Percentiles rank a stretch among this genome's conserved stretches.
These are phyloP conservation scores for Tilletia caries DNA, from an alignment of 1,284 basidiomycete species.

Conservation along the genomic window DNA sequence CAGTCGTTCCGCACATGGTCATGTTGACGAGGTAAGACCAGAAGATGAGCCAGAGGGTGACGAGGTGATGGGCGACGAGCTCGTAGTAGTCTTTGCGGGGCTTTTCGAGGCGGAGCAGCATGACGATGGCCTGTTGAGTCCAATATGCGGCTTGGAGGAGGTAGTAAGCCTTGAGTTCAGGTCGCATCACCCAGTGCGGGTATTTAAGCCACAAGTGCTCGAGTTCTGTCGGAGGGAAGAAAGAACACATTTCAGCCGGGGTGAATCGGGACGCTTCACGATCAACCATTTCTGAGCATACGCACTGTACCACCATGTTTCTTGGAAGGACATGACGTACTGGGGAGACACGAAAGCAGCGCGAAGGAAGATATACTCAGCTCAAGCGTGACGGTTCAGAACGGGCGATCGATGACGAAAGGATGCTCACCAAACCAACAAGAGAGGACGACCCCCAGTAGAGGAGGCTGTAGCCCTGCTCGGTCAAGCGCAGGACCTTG, in stretches of 20 bases:
- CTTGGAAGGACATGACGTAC: slow-evolving; percentile 80
- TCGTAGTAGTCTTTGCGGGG: slow-evolving; percentile 87
- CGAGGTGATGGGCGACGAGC: slow-evolving; percentile 76
- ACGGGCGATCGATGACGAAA: background rate
- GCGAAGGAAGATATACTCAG: slow-evolving; percentile 57
- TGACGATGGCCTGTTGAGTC: slow-evolving; percentile 86
- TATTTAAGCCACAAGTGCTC: slow-evolving; percentile 52
- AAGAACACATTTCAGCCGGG: background rate
- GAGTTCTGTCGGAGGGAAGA: slow-evolving; percentile 21
- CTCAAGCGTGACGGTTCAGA: too few species aligned
- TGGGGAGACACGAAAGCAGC: slow-evolving; percentile 43
- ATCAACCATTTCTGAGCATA: background rate
- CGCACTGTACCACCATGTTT: slow-evolving; percentile 76
- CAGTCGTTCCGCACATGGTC: slow-evolving; percentile 84
- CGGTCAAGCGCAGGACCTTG: slow-evolving; percentile 46
- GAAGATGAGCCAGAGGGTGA: slow-evolving; percentile 93
- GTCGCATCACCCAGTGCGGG: slow-evolving; percentile 68
- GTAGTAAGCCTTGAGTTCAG: slow-evolving; percentile 84
- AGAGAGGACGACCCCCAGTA: slow-evolving; percentile 48
- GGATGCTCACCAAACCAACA: slow-evolving; percentile 29
- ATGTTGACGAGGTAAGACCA: slow-evolving; percentile 57
- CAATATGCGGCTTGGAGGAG: slow-evolving; percentile 76
- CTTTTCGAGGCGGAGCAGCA: slow-evolving; percentile 81
- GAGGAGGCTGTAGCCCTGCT: slow-evolving; percentile 49
- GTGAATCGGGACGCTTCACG: background rate